Evolutionary conservation across 495 filamentous ascomycete species (phyloP).

Genomic region (Xylona heveae): DNA sequence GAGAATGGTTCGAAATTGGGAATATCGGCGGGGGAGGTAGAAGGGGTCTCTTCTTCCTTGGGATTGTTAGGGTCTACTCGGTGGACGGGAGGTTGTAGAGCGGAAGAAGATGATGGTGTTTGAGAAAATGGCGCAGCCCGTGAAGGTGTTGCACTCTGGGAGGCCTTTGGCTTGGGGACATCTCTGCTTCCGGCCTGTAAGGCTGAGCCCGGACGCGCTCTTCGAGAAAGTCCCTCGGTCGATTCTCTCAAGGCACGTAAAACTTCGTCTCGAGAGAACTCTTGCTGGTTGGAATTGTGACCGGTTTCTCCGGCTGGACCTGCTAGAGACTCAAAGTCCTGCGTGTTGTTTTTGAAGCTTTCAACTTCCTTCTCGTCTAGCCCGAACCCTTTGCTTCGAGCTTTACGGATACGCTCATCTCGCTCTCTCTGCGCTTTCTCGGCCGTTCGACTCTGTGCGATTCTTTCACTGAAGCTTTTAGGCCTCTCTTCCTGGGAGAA

Average conservation of each 20-base stretch:
- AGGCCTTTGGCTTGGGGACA: too few relatives aligned
- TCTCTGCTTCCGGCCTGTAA: too few relatives aligned
- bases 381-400: constrained; percentile 52
- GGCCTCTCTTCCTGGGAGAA: constrained; percentile 14
- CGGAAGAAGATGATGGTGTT: constrained; percentile 2
- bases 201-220: neutral
- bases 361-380: constrained; percentile 44
- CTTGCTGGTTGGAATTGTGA: constrained; percentile 11
- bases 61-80: neutral
- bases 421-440: constrained; percentile 28
- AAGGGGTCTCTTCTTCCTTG: neutral
- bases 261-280: constrained; percentile 30
- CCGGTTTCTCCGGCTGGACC: constrained; percentile 28
- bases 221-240: constrained; percentile 21
- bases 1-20: constrained; percentile 61
- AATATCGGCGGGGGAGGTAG: constrained; percentile 3
- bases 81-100: neutral
- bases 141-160: too few relatives aligned
- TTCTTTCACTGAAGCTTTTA: constrained; percentile 69
- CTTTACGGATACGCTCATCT: constrained; percentile 30
- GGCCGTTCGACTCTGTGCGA: constrained; percentile 39
- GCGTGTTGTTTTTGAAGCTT: constrained; percentile 36
- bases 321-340: constrained; percentile 27
- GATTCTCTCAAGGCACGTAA: constrained; percentile 23
- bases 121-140: neutral